Conservation (phyloP, 2,329 filamentous ascomycete species). For the Scleromitrula shiraiana region DNA sequence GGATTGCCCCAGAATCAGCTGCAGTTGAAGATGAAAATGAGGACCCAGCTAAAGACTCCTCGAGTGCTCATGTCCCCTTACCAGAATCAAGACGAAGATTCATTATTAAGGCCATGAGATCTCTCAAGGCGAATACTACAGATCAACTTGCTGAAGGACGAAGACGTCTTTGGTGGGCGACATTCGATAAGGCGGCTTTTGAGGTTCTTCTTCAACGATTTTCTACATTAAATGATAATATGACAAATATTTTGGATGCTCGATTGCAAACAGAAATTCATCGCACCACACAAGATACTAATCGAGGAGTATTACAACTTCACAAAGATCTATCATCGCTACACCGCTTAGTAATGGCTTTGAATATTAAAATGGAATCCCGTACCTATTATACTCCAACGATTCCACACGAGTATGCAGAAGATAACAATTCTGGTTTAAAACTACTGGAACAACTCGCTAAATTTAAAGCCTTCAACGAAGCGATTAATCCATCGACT, state of each 20-base stretch:
- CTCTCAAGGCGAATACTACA: slow-evolving; percentile 32
- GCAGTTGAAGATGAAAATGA: slow-evolving; percentile 12
- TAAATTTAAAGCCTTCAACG: slow-evolving; percentile 45
- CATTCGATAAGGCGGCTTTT: slow-evolving; percentile 40
- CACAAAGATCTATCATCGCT: slow-evolving; percentile 40
- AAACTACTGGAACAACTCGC: slow-evolving; percentile 37
- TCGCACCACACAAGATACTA: slow-evolving; percentile 40
- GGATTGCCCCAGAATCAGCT: slow-evolving; percentile 29
- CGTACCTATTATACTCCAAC: slow-evolving; percentile 11
- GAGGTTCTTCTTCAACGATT: slow-evolving; percentile 38
- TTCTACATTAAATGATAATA: slow-evolving; percentile 39
- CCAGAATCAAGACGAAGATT: slow-evolving; percentile 35
- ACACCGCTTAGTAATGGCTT: slow-evolving; percentile 37
- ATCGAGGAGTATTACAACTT: slow-evolving; percentile 39
- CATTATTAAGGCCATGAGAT: slow-evolving; percentile 37
- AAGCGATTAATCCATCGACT: slow-evolving; percentile 33
- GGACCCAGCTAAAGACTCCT: slow-evolving; percentile 38
- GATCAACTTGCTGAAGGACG: slow-evolving; percentile 20
- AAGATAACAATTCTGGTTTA: slow-evolving; percentile 33
- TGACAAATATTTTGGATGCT: slow-evolving; percentile 41
- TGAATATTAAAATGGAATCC: slow-evolving; percentile 37
- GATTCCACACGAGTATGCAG: slow-evolving; percentile 19
- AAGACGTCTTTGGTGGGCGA: slow-evolving; percentile 35
- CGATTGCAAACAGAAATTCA: slow-evolving; percentile 40
- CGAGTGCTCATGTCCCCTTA: slow-evolving; percentile 38